Evolutionary conservation across 306 rosid species (phyloP).

Genomic region (Herpetospermum pedunculosum): DNA sequence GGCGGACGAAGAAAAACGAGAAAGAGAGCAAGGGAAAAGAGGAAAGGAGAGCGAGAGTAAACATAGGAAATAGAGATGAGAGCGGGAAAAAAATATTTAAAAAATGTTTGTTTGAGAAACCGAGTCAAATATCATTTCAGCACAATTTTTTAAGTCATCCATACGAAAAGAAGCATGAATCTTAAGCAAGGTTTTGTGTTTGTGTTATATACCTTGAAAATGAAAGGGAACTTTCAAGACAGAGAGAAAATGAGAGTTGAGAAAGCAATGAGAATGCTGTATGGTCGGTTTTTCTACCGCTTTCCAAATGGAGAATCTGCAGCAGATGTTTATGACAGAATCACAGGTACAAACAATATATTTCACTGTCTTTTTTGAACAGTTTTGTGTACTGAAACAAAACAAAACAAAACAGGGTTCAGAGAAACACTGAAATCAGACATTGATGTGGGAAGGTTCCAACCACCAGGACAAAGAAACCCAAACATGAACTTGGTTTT

Average conservation of each 20-base stretch:
- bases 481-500: constrained; percentile 59
- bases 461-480: constrained; percentile 54
- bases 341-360: constrained; percentile 40
- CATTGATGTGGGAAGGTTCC: constrained; percentile 65
- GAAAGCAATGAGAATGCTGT: constrained; percentile 38
- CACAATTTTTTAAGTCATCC: too few relatives aligned
- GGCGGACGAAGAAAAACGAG: too few relatives aligned
- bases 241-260: constrained; percentile 66
- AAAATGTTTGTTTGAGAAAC: too few relatives aligned
- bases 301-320: constrained; percentile 93
- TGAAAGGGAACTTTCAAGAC: constrained; percentile 75
- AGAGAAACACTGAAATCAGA: constrained; percentile 79
- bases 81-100: too few relatives aligned
- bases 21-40: too few relatives aligned
- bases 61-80: too few relatives aligned
- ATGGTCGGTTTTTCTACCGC: constrained; percentile 90
- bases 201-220: neutral
- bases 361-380: neutral
- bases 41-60: too few relatives aligned
- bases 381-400: neutral
- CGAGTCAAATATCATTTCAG: too few relatives aligned
- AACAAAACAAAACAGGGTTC: constrained; percentile 36
- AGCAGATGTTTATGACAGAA: constrained; percentile 91
- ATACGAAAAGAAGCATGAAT: neutral
- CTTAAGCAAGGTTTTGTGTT: neutral